These are phyloP conservation scores for Fraxinus latifolia DNA, from an alignment of 305 asterid genomes.

Conservation along the genomic window DNA sequence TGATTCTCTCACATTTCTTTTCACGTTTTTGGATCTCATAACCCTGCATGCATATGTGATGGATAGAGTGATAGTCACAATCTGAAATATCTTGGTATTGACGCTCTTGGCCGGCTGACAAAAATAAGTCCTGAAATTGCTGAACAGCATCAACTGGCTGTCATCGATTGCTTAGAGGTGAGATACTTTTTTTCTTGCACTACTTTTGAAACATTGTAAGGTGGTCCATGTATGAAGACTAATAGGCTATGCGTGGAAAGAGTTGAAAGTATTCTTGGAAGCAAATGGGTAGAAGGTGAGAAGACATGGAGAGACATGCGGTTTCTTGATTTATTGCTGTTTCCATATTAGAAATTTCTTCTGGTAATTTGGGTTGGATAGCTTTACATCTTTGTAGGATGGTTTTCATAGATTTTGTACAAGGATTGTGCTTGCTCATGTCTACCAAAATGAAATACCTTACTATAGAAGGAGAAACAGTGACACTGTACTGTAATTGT, in stretches of 20 bases:
- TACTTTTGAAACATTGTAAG: not conserved
- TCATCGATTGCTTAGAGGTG: constrained; percentile 97
- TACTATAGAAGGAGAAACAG: not conserved
- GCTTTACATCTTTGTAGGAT: not conserved
- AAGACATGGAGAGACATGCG: not conserved
- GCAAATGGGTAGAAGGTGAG: not conserved
- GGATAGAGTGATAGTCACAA: constrained; percentile 97
- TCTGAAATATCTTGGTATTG: constrained; percentile 95
- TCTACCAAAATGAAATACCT: not conserved
- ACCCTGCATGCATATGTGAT: constrained; percentile 24
- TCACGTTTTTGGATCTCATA: constrained; percentile 19
- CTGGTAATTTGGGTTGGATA: not conserved
- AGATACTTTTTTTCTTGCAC: constrained; percentile 18
- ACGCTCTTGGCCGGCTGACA: constrained; percentile 92
- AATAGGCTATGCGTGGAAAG: not conserved
- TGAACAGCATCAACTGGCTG: constrained; percentile 96
- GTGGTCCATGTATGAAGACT: not conserved
- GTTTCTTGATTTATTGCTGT: not conserved
- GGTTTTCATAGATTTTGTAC: not conserved
- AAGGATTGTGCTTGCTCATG: not conserved
- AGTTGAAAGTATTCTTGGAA: not conserved
- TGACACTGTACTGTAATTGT: not conserved
- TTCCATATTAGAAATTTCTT: not conserved
- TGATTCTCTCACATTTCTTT: not conserved
- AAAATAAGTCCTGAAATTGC: constrained; percentile 93